Percentiles rank a stretch among this genome's conserved stretches.
phyloP scores from a whole-genome alignment of 768 basidiomycete species.

The Boletus subcaerulescens region DNA sequence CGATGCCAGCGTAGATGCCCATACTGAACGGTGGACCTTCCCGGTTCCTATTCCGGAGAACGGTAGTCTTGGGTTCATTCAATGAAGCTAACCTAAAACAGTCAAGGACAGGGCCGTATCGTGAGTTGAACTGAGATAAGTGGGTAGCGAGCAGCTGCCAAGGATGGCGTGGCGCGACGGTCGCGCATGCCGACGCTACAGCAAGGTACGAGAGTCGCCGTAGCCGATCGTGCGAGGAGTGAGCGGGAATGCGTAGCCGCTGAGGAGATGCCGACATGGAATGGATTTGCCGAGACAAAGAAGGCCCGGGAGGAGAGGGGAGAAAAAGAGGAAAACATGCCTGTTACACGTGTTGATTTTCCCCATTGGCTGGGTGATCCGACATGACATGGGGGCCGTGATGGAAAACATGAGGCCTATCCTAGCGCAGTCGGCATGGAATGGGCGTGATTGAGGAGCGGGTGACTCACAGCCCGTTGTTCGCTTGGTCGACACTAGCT shows the following conservation, averaged over 20 bases:
- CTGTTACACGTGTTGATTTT: conserved; percentile 21
- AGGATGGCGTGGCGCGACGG: background rate
- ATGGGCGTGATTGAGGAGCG: conserved; percentile 18
- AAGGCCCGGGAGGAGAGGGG: conserved; percentile 9
- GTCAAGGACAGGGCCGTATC: background rate
- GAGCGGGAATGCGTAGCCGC: conserved; percentile 11
- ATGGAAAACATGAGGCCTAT: conserved; percentile 20
- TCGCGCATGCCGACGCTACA: conserved; percentile 5
- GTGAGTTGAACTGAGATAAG: background rate
- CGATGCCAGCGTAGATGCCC: too few relatives aligned
- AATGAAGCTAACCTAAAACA: background rate
- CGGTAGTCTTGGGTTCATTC: background rate
- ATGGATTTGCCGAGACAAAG: conserved; percentile 3
- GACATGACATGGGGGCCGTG: conserved; percentile 8
- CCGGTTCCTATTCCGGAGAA: background rate
- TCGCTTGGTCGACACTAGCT: background rate
- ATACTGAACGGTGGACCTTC: background rate
- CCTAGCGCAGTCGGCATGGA: conserved; percentile 11
- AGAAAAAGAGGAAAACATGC: conserved; percentile 22
- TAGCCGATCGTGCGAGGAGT: conserved; percentile 3
- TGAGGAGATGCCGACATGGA: conserved; percentile 6
- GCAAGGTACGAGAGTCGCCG: background rate
- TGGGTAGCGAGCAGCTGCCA: background rate
- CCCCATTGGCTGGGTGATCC: conserved; percentile 21
- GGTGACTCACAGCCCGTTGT: background rate